Evolutionary conservation across 1,284 basidiomycete species (phyloP), one percentile per base, ranked within the genome.

Genomic region (Trichosporon ovoides): DNA sequence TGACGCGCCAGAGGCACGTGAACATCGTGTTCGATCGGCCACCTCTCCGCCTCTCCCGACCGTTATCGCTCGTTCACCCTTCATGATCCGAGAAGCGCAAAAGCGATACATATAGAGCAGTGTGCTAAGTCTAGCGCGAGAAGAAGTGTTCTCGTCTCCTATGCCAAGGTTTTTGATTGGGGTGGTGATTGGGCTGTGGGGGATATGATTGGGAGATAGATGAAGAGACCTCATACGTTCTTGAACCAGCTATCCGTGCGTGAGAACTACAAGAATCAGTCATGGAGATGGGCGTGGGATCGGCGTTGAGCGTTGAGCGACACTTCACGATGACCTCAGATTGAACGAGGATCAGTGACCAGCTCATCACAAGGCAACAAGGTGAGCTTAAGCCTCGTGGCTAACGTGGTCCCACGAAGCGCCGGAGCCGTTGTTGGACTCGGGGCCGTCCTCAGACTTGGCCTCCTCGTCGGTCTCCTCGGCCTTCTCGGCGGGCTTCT

Each of bases 321-420:
- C 20, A 2, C 22, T 10, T 14, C 28, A 31, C 9, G 28, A 9
- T 31, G 28, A 5, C 28, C 28, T 31, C 28, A 5, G 28, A n/a
- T 16, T n/a, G 43, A 6, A 20, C 13, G 38, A 14, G 20, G 22
- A 9, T 22, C 35, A 12, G 35, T 5, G 11, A 13, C 35, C 16
- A 37, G 35, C 35, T 37, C 35, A n/a, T 12, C 35, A 37, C 6
- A n/a, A 13, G 5, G 16, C 13, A 16, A 22, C 28, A 31, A 3
- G 24, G 20, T 3, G 19, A 35, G 24, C 55, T 53, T 61, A 57
- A n/a, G 49, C 49, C 22, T 61, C 56, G 37, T 61, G 40, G 53
- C 24, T 35, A 31, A 63, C 58, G 37, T 55, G 56, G 40, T 63
- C 61, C 61, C 61, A 63, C 43, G 54, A 56, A 24, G 60, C 60